Evolutionary conservation across 2,329 filamentous ascomycete genomes (phyloP), one percentile per base, ranked within the genome.

Genomic region (Thyridium curvatum): DNA sequence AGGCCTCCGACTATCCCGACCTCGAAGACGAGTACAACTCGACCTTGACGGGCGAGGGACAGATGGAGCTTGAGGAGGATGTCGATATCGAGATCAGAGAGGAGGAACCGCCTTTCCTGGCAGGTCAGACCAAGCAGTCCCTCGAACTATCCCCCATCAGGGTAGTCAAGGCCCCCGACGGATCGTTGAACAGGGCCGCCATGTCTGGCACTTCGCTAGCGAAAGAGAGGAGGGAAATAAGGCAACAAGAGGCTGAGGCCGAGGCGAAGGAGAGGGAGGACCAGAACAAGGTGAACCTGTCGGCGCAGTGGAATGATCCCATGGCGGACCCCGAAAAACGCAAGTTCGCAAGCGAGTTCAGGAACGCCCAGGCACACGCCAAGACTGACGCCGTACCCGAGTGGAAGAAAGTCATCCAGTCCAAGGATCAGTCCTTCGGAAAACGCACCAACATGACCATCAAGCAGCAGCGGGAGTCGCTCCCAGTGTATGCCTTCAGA

Each of bases 51-150:
- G 91, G 89, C 13, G 87, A 95, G 48, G 86, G 83, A 13, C 83
- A 86, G 38, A 82, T 97, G 60, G 89, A 96, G 56, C 74, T 97
- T 46, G 93, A 98, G 58, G 87, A 96, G 60, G 93, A 98, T 55
- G 80, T 98, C 4, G 93, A 98, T 52, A 98, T 98, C 46, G 93
- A 98, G 61, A 86, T 98, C 21, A 79, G 84, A 49, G 93, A 98
- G 45, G 93, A 98, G 52, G 93, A 98, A 54, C 94, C 93, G 1
- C 93, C 93, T 0, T 98, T 98, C 69, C 64, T 98, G 46, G 86
- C 87, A 13, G 93, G 93, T 4, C 94, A 98, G 60, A 98, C 93
- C 1, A 96, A 96, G 56, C 90, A 95, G 56, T 95, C 89, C 9
- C 71, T 98, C 8, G 93, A 98, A 54, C 67, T 98, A 4, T 96